Conservation (phyloP, 2,329 filamentous ascomycete species). For the Talaromyces sp. region DNA sequence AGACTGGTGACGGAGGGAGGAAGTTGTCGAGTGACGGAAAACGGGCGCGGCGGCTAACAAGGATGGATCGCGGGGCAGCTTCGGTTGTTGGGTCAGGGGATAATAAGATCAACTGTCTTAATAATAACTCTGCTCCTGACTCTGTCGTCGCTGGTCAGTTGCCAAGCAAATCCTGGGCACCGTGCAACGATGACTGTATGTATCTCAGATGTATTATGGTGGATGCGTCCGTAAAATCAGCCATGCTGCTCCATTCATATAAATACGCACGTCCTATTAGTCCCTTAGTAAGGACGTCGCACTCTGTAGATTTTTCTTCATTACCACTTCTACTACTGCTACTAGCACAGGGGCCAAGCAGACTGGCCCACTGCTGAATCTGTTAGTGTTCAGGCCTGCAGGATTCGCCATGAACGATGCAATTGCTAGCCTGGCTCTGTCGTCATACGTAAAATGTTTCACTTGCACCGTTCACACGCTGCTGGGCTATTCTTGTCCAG, state of each 20-base stretch:
- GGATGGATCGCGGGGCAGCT: neutral
- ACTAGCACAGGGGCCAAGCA: neutral
- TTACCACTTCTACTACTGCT: neutral
- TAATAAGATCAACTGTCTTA: neutral
- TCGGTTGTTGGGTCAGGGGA: neutral
- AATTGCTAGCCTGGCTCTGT: neutral
- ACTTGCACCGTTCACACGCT: neutral
- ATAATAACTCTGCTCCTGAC: no score
- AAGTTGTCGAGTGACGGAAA: neutral
- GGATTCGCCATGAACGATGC: no score
- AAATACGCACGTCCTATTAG: neutral
- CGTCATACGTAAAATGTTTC: neutral
- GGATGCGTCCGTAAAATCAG: no score
- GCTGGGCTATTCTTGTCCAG: no score
- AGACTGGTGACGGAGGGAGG: neutral
- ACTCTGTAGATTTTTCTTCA: neutral
- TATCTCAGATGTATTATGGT: no score
- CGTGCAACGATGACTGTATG: no score
- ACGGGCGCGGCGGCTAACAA: neutral
- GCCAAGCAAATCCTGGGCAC: no score
- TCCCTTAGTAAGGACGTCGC: neutral
- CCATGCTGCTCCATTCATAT: neutral
- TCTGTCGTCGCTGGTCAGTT: neutral
- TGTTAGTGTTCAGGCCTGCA: neutral
- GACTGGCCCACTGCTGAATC: neutral